Evolutionary conservation across 2,329 filamentous ascomycete species (phyloP).

Genomic region (Trichoderma arundinaceum): DNA sequence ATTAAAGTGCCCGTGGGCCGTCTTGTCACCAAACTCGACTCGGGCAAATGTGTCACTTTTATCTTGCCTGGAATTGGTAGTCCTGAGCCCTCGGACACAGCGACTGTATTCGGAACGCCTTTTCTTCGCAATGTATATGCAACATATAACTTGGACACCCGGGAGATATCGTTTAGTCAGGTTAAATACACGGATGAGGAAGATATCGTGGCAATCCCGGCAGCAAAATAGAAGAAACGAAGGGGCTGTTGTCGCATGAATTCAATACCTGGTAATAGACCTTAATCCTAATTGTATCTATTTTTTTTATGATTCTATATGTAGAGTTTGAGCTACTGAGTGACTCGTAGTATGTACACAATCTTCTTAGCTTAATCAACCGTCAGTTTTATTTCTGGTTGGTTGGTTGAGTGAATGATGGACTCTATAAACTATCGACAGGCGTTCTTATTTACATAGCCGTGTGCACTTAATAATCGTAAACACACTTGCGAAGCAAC

Average conservation of each 20-base stretch:
- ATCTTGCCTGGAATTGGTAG: slow-evolving; percentile 4
- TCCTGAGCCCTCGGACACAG: background rate
- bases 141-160: slow-evolving; percentile 13
- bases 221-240: background rate
- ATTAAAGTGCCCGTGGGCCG: slow-evolving; percentile 13
- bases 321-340: no score
- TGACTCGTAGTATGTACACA: no score
- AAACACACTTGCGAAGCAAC: background rate
- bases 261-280: background rate
- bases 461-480: no score
- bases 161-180: slow-evolving; percentile 6
- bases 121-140: slow-evolving; percentile 19
- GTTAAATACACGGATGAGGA: slow-evolving; percentile 25
- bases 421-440: no score
- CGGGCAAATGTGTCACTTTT: slow-evolving; percentile 15
- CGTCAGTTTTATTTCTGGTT: no score
- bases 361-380: no score
- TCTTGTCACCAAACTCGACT: background rate
- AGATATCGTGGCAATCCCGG: background rate
- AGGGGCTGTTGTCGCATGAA: background rate
- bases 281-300: background rate
- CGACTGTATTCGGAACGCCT: slow-evolving; percentile 7
- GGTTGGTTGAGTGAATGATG: no score
- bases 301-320: no score
- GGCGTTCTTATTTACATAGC: no score